Base-by-base conservation (phyloP, 2,329 filamentous ascomycete species). In the Penicillium sp. region DNA sequence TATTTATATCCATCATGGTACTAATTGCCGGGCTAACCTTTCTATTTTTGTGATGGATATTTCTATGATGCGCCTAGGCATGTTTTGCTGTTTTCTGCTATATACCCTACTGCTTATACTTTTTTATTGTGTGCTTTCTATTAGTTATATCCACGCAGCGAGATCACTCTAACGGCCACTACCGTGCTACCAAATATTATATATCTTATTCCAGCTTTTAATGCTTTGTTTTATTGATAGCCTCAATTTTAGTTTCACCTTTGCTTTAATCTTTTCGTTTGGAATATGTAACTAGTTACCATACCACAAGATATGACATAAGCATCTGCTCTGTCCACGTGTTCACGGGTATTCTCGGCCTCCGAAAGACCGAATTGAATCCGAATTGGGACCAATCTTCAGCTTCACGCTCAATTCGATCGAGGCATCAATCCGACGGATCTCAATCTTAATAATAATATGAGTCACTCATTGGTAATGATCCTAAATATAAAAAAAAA, bases 91-190 rank as follows among this genome's bases (percentile, higher is more conserved):
- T 10, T 43, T 25, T 51, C n/a, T 10, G 53, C 47, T 51, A 45
- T 55, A 51, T 55, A 55, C 47, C 53, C 39, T 50, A 55, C 41
- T 51, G 33, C 47, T 27, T 40, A 45, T 52, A 21, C 3, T 25
- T 50, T 49, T 29, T 36, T 48, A 23, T 49, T 41, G 21, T 36
- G 27, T 25, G 23, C 10, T 21, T 29, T 13, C 13, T 43, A 44
- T 27, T 11, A n/a, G 9, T 16, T 49, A 40, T 23, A 19, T 27
- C 8, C 15, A 27, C 4, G 1, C 7, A 45, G 29, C 16, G 19
- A 25, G 16, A 33, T 19, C 21, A 45, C 5, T 40, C 10, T n/a
- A 5, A 49, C 6, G 2, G 21, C 27, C 5, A 23, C 11, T 25
- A 9, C 25, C 8, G 13, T 34, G 11, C 11, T 29, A 27, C 5